Evolutionary conservation across 2,329 filamentous ascomycete species (phyloP).

Genomic region (Claviceps monticola): DNA sequence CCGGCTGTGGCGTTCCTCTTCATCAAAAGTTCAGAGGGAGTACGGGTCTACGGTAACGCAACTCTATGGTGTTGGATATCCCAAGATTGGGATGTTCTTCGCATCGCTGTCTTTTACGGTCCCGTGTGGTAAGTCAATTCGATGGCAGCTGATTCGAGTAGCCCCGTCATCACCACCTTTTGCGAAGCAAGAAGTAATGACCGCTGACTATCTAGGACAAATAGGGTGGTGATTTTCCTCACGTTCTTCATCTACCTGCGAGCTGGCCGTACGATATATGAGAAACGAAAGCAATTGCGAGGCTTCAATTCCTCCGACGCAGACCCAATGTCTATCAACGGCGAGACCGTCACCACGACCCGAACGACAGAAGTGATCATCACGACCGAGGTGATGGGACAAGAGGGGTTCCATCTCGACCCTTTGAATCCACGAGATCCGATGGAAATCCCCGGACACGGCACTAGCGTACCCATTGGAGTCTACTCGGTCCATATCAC

Average conservation of each 20-base stretch:
- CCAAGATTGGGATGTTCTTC: constrained; percentile 52
- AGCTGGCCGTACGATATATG: constrained; percentile 53
- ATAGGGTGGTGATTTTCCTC: constrained; percentile 44
- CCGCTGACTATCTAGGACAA: not conserved
- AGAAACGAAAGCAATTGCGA: constrained; percentile 48
- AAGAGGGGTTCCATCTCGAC: constrained; percentile 12
- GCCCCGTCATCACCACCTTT: too few relatives aligned
- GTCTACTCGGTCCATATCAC: constrained; percentile 40
- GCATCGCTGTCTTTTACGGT: constrained; percentile 62
- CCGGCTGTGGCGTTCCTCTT: constrained; percentile 57
- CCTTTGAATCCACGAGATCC: constrained; percentile 10
- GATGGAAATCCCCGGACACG: constrained; percentile 5
- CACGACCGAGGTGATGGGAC: constrained; percentile 31
- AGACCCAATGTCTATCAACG: constrained; percentile 24
- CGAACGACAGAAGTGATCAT: constrained; percentile 54
- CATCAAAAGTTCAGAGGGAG: constrained; percentile 35
- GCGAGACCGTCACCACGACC: constrained; percentile 31
- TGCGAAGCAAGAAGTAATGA: not conserved
- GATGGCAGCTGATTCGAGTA: not conserved
- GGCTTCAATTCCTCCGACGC: constrained; percentile 36
- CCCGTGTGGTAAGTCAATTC: constrained; percentile 43
- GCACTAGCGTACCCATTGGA: constrained; percentile 9
- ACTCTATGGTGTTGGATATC: constrained; percentile 73
- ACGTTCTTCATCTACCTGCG: constrained; percentile 53
- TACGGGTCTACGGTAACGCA: constrained; percentile 58